These are phyloP conservation scores for Cutaneotrichosporon daszewskae DNA, from an alignment of 1,284 basidiomycete species.

Conservation along the genomic window DNA sequence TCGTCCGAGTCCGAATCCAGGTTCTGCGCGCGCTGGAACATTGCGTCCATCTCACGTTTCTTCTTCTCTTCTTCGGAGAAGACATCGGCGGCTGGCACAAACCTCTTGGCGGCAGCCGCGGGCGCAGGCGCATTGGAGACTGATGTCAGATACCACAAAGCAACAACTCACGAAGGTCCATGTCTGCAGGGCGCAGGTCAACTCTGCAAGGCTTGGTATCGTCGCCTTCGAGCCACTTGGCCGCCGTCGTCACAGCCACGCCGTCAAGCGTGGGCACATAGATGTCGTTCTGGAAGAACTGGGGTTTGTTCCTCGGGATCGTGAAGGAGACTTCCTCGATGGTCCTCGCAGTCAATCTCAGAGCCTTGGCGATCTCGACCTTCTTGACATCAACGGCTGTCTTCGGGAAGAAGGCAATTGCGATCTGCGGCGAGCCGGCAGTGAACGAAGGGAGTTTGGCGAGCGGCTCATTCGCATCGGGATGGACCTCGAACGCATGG, in stretches of 20 bases:
- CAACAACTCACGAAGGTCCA: conserved; percentile 40
- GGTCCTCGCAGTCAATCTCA: conserved; percentile 44
- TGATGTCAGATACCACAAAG: conserved; percentile 6
- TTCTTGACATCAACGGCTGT: conserved; percentile 42
- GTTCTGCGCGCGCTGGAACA: conserved; percentile 41
- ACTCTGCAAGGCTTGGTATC: conserved; percentile 16
- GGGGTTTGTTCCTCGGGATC: conserved; percentile 48
- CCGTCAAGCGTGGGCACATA: conserved; percentile 45
- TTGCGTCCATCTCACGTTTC: conserved; percentile 39
- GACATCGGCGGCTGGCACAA: conserved; percentile 37
- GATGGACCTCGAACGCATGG: conserved; percentile 46
- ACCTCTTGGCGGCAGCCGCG: conserved; percentile 28
- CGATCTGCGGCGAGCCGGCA: conserved; percentile 41
- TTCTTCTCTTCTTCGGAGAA: conserved; percentile 42
- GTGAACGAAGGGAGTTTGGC: conserved; percentile 45
- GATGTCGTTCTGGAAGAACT: conserved; percentile 53
- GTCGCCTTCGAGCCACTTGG: conserved; percentile 41
- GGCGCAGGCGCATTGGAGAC: conserved; percentile 39
- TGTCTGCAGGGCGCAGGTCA: conserved; percentile 41
- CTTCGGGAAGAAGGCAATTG: conserved; percentile 48
- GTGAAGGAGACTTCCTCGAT: conserved; percentile 49
- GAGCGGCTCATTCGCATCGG: conserved; percentile 27
- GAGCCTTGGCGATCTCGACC: conserved; percentile 47
- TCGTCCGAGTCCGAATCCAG: conserved; percentile 35
- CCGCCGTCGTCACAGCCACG: conserved; percentile 16